Conservation (phyloP, 2,329 filamentous ascomycete genomes). For the Cladosporium colombiae region DNA sequence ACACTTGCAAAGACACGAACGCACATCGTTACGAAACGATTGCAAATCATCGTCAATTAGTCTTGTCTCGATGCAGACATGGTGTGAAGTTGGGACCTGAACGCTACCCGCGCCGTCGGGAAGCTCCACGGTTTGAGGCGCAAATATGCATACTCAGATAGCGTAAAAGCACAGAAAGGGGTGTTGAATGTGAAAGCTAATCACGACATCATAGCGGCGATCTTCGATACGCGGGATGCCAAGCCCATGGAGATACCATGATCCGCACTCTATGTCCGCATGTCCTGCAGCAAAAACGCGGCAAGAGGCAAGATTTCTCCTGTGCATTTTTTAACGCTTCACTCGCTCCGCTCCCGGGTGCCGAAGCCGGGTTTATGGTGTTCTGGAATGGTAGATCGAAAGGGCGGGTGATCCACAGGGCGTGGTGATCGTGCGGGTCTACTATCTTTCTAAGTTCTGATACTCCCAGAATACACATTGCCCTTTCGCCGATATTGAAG, state of each 20-base stretch:
- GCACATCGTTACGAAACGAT: background rate
- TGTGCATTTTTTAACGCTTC: background rate
- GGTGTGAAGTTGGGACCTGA: background rate
- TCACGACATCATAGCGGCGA: slow-evolving; percentile 14
- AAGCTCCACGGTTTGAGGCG: slow-evolving; percentile 4
- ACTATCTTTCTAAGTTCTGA: background rate
- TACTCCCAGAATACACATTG: background rate
- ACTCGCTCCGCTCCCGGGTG: background rate
- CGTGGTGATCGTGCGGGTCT: background rate
- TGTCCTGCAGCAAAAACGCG: background rate
- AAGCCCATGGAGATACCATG: background rate
- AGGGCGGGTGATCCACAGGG: background rate
- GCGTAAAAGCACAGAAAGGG: background rate
- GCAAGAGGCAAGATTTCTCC: background rate
- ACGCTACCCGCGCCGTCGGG: background rate
- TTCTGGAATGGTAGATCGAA: slow-evolving; percentile 14
- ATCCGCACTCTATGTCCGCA: background rate
- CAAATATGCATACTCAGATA: slow-evolving; percentile 1
- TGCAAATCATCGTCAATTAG: background rate
- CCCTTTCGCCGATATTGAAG: background rate
- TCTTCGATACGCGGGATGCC: slow-evolving; percentile 12
- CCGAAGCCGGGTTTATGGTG: background rate
- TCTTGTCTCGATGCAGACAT: background rate
- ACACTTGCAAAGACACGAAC: background rate
- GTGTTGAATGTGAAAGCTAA: slow-evolving; percentile 1